phyloP scores from a whole-genome alignment of 768 basidiomycete genomes.

The Hygrocybe coccinea region DNA sequence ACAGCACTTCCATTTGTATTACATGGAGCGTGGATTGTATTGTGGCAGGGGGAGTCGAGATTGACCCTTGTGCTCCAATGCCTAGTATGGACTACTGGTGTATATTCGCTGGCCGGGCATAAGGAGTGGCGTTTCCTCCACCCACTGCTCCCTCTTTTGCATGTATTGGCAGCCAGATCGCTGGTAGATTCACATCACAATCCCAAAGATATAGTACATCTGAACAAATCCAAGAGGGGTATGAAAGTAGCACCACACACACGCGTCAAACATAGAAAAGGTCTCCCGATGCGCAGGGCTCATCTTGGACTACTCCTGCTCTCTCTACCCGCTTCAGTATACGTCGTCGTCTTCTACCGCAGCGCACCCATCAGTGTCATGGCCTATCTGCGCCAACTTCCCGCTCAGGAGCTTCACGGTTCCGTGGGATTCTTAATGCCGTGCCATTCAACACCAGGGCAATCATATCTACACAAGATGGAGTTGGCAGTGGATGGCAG shows the following conservation, averaged over 20 bases:
- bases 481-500: slow-evolving; percentile 50
- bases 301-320: slow-evolving; percentile 46
- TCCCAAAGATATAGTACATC: background rate
- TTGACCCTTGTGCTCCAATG: slow-evolving; percentile 44
- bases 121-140: slow-evolving; percentile 99
- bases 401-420: slow-evolving; percentile 41
- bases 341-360: slow-evolving; percentile 71
- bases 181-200: slow-evolving; percentile 44
- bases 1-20: slow-evolving; percentile 69
- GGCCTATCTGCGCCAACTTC: slow-evolving; percentile 56
- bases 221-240: background rate
- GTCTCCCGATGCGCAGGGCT: slow-evolving; percentile 30
- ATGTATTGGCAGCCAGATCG: slow-evolving; percentile 72
- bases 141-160: slow-evolving; percentile 79
- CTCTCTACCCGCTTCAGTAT: slow-evolving; percentile 58
- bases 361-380: slow-evolving; percentile 75
- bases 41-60: slow-evolving; percentile 19
- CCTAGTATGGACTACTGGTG: slow-evolving; percentile 54
- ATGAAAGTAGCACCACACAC: background rate
- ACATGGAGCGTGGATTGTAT: slow-evolving; percentile 48
- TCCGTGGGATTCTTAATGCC: slow-evolving; percentile 86
- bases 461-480: slow-evolving; percentile 75
- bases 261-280: background rate
- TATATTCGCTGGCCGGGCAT: slow-evolving; percentile 82
- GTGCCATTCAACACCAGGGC: slow-evolving; percentile 94